These are phyloP conservation scores for Plasmodium cynomolgi DNA, from an alignment of 169 alveolate genomes.

Conservation along the genomic window DNA sequence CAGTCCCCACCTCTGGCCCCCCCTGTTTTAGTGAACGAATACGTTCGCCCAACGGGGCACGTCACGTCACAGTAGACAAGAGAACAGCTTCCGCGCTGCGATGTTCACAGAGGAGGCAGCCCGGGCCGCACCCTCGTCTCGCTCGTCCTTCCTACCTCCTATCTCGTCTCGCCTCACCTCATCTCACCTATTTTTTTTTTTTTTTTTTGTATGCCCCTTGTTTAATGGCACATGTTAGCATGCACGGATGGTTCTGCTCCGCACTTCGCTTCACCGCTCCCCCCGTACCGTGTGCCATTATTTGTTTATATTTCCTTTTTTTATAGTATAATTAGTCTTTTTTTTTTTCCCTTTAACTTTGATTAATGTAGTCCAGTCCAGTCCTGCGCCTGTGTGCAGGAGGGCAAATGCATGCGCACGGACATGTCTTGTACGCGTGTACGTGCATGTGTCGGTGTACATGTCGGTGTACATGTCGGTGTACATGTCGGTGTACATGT, in stretches of 20 bases:
- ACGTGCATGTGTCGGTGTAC: not conserved
- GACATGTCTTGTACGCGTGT: not conserved
- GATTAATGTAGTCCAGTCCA: slow-evolving; percentile 21
- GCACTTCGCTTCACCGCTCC: not conserved
- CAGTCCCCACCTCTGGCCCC: not conserved
- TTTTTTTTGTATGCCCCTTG: slow-evolving; percentile 12
- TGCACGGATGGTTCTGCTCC: not conserved
- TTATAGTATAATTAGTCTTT: not conserved
- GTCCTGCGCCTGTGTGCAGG: not conserved
- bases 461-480: not conserved
- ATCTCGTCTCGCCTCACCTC: not conserved
- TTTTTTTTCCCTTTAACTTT: slow-evolving; percentile 21
- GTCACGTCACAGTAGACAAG: too few relatives aligned
- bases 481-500: not conserved
- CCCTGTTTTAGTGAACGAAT: not conserved
- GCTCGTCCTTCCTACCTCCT: not conserved
- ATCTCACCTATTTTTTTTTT: not conserved
- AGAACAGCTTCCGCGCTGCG: too few relatives aligned
- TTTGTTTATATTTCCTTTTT: slow-evolving; percentile 7
- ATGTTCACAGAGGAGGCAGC: not conserved
- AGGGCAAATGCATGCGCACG: not conserved
- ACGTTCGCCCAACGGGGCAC: not conserved
- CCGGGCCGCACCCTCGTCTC: not conserved
- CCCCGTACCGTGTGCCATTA: not conserved
- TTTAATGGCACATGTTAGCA: not conserved